Evolutionary conservation across 768 basidiomycete genomes (phyloP).

Genomic region (Mycena olivaceomarginata): DNA sequence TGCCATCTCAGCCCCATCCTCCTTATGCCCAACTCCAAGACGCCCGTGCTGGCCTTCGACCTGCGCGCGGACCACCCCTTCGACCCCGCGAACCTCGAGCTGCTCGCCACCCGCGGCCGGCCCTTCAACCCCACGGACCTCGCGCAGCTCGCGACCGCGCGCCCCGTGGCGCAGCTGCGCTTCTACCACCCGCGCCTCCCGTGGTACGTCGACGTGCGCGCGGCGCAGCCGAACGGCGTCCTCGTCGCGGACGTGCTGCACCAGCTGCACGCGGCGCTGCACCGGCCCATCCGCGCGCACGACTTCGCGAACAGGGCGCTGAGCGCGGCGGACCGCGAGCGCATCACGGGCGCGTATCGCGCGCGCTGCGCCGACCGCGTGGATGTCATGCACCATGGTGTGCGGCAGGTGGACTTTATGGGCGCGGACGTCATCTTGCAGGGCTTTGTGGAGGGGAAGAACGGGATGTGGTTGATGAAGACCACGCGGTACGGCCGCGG

Average conservation of each 20-base stretch:
- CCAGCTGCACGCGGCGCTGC: slow-evolving; percentile 66
- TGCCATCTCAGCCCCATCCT: slow-evolving; percentile 34
- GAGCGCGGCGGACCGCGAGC: slow-evolving; percentile 63
- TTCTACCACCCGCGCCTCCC: slow-evolving; percentile 75
- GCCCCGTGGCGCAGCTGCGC: slow-evolving; percentile 70
- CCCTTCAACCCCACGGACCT: slow-evolving; percentile 69
- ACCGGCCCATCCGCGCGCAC: slow-evolving; percentile 64
- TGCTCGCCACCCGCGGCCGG: slow-evolving; percentile 65
- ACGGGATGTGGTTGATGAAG: slow-evolving; percentile 82
- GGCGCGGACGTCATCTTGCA: slow-evolving; percentile 70
- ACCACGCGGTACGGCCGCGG: slow-evolving; percentile 51
- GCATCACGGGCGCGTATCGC: slow-evolving; percentile 66
- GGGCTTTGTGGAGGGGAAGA: slow-evolving; percentile 71
- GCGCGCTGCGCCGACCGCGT: slow-evolving; percentile 61
- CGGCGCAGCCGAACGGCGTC: slow-evolving; percentile 70
- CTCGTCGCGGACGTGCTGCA: slow-evolving; percentile 74
- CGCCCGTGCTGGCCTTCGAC: slow-evolving; percentile 56
- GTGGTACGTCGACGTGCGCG: slow-evolving; percentile 79
- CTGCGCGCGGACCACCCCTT: slow-evolving; percentile 63
- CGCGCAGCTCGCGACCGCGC: slow-evolving; percentile 70
- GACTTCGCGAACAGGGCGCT: slow-evolving; percentile 80
- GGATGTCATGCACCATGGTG: slow-evolving; percentile 62
- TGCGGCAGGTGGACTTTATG: slow-evolving; percentile 78
- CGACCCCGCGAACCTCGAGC: slow-evolving; percentile 56
- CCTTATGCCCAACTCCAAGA: slow-evolving; percentile 37